Conservation (phyloP, 2,329 filamentous ascomycete genomes). For the Ciborinia camelliae region DNA sequence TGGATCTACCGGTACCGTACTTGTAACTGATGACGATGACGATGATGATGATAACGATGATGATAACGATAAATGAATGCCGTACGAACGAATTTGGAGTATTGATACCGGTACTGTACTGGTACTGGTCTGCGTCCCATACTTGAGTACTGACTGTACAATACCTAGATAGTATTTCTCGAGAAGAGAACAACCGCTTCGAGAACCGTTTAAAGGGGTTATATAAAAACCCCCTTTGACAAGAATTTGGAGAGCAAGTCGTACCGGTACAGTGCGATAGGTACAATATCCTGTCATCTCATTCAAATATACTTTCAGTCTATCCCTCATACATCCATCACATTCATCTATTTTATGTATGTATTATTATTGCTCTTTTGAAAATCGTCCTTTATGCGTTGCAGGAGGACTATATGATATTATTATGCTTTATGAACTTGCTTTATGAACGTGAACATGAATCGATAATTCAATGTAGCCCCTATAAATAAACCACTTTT, state of each 20-base stretch:
- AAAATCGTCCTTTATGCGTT: not conserved
- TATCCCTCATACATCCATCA: not conserved
- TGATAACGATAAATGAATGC: too few species aligned
- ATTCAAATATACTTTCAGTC: conserved; percentile 6
- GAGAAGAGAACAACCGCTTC: not conserved
- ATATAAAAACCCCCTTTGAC: not conserved
- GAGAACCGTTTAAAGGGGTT: not conserved
- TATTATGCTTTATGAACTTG: not conserved
- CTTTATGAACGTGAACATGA: not conserved
- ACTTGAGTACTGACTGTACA: too few species aligned
- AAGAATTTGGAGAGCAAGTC: not conserved
- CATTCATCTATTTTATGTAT: not conserved
- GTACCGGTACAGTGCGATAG: not conserved
- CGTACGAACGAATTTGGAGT: not conserved
- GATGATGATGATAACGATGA: too few species aligned
- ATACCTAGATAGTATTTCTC: not conserved
- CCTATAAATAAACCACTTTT: not conserved
- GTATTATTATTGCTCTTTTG: too few species aligned
- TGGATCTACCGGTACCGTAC: not conserved
- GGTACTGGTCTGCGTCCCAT: too few species aligned
- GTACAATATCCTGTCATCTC: not conserved
- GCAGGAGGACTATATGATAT: not conserved
- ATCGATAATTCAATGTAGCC: not conserved
- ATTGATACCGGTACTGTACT: not conserved
- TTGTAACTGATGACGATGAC: not conserved